Evolutionary conservation across 345 rosid genomes (phyloP).

Genomic region (Leavenworthia alabamica): DNA sequence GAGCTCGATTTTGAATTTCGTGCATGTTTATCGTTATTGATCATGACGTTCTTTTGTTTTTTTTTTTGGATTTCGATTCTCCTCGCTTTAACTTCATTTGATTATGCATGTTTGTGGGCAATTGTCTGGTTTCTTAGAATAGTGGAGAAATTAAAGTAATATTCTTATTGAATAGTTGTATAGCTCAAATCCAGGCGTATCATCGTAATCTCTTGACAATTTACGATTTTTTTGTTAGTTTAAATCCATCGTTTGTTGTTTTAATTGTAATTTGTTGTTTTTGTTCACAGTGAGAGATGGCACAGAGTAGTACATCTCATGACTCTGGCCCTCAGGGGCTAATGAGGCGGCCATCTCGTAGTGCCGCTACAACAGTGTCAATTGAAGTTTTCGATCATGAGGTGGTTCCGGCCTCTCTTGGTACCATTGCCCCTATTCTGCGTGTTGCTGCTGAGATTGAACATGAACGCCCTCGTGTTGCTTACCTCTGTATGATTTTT

Average conservation of each 20-base stretch:
- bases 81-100: background rate
- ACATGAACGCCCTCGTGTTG: constrained; percentile 92
- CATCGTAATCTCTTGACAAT: background rate
- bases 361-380: constrained; percentile 87
- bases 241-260: background rate
- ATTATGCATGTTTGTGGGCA: background rate
- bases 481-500: constrained; percentile 67
- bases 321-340: constrained; percentile 49
- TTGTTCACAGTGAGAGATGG: constrained; percentile 25
- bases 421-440: constrained; percentile 74
- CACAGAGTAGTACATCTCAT: constrained; percentile 29
- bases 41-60: background rate
- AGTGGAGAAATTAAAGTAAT: background rate
- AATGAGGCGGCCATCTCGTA: constrained; percentile 76
- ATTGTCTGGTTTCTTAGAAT: background rate
- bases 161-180: background rate
- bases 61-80: background rate
- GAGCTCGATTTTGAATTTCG: background rate
- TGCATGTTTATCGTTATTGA: background rate
- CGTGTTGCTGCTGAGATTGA: constrained; percentile 87
- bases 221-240: background rate
- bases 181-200: background rate
- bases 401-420: constrained; percentile 87
- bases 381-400: constrained; percentile 92
- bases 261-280: background rate